Base-by-base conservation (phyloP, 2,329 filamentous ascomycete genomes). In the Fusarium camptoceras region DNA sequence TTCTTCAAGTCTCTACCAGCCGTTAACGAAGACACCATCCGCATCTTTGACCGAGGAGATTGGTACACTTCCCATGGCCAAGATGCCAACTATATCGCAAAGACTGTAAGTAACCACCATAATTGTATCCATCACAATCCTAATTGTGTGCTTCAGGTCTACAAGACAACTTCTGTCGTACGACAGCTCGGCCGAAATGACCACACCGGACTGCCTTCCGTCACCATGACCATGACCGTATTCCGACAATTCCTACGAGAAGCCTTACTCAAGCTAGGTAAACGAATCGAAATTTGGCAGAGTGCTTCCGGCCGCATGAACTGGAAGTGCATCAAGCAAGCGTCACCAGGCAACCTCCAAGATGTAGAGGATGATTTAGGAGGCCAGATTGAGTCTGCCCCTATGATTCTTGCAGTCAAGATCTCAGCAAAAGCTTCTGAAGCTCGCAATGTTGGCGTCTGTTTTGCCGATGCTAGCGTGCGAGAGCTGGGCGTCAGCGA, bases 311-410 rank as follows among this genome's bases (percentile, higher is more conserved):
- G 92, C 8, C 90, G 93, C 42, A 96, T 94, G 86, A 93, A 93
- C 76, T 99, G 96, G 95, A 97, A 96, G 78, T 84, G 97, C 66
- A 86, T 86, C 64, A 98, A 98, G 81, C 92, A 96, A 78, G 94
- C 96, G 8, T 98, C 95, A 8, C 96, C 96, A 0, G 97, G 96
- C 27, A 99, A 99, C 79, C 82, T 99, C 25, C 96, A 99, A 80
- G 95, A 98, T 76, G 92, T 99, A 24, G 96, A 99, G 79, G 96
- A 99, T 57, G 96, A 99, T 70, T 86, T 99, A 0, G 95, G 94
- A 14, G 86, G 92, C 39, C 90, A 94, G 73, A 89, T 97, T 57
- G 94, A 98, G 73, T 90, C 92, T 4, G 93, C 96, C 0, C 97
- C 96, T 18, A 97, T 98, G 79, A 98, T 99, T 48, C 86, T 99